Evolutionary conservation across 257 asterid species (phyloP), one percentile per base, ranked within the genome.

Genomic region (Rhazya stricta): DNA sequence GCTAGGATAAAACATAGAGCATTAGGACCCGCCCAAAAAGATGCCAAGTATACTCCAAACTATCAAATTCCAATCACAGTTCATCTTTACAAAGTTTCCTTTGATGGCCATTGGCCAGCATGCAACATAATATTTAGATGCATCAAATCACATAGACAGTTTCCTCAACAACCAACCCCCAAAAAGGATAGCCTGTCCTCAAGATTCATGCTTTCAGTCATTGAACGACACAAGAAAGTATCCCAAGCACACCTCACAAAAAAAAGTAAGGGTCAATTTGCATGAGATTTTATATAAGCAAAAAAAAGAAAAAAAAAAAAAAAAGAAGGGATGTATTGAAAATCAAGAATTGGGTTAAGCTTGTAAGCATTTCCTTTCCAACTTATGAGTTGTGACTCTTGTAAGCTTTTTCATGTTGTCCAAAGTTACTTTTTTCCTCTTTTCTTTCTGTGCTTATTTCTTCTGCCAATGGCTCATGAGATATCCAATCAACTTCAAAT

Each of bases 121-220:
- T 77, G 85, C 80, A 83, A 76, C 83, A 84, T 51, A 57, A 3
- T 25, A 9, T 0, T 15, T 10, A 57, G 76, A 70, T 84, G 79
- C 83, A 80, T 87, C 89, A 80, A 88, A 84, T 83, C 88, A 86
- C 69, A 77, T 85, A 60, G 77, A 80, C 81, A 81, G 79, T 76
- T 79, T 70, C 69, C 65, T 74, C 75, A 77, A 69, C 23, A 6
- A 36, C 16, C 54, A 13, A 50, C 29, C 45, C 6, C 25, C 43
- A 6, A 0, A 9, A 9, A 9, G 43, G 18, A n/a, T 71, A 57
- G 61, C 71, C 43, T 67, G 39, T 54, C 54, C 21, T 5, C 11
- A 56, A 51, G 41, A 42, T 71, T 53, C 39, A 41, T 53, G 69
- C 51, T 68, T 62, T 25, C 76, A 70, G 66, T 71, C 79, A 69